Percentiles rank a stretch among this genome's conserved stretches.
phyloP scores from a whole-genome alignment of 2,329 filamentous ascomycete genomes.

The Tolypocladium endophyticum region DNA sequence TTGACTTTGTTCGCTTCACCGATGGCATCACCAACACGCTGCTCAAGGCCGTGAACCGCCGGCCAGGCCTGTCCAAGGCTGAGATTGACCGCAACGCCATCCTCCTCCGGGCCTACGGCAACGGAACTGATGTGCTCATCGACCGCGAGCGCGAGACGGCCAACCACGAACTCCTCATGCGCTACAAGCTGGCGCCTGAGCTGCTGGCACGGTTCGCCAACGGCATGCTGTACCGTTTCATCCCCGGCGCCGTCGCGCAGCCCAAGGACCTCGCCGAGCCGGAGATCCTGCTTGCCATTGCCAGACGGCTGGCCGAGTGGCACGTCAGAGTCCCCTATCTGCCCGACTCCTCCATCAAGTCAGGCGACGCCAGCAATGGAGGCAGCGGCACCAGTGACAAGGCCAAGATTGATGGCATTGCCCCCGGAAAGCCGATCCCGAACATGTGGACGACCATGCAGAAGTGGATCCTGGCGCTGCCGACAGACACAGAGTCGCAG shows the following conservation, averaged over 20 bases:
- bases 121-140: slow-evolving; percentile 89
- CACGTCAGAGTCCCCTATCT: slow-evolving; percentile 63
- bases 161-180: slow-evolving; percentile 79
- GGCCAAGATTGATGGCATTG: slow-evolving; percentile 36
- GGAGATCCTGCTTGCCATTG: slow-evolving; percentile 72
- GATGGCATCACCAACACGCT: slow-evolving; percentile 97
- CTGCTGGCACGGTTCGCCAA: slow-evolving; percentile 90
- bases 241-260: slow-evolving; percentile 68
- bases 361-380: slow-evolving; percentile 17
- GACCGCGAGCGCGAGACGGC: slow-evolving; percentile 77
- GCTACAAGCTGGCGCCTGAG: slow-evolving; percentile 70
- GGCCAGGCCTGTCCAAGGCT: slow-evolving; percentile 53
- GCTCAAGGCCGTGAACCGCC: slow-evolving; percentile 64
- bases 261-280: slow-evolving; percentile 70
- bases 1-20: slow-evolving; percentile 86
- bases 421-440: slow-evolving; percentile 61
- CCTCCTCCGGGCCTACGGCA: slow-evolving; percentile 84
- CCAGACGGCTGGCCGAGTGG: slow-evolving; percentile 81
- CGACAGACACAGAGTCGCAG: slow-evolving; percentile 60
- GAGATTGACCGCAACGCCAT: slow-evolving; percentile 77
- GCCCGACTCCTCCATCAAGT: slow-evolving; percentile 15
- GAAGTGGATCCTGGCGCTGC: slow-evolving; percentile 86
- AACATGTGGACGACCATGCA: slow-evolving; percentile 94
- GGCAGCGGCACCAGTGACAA: slow-evolving; percentile 23
- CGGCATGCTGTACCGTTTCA: slow-evolving; percentile 88